A percentile compares a stretch with the other conserved stretches of the same genome.
phyloP scores from a whole-genome alignment of 768 basidiomycete species.

The Panellus pusillus region DNA sequence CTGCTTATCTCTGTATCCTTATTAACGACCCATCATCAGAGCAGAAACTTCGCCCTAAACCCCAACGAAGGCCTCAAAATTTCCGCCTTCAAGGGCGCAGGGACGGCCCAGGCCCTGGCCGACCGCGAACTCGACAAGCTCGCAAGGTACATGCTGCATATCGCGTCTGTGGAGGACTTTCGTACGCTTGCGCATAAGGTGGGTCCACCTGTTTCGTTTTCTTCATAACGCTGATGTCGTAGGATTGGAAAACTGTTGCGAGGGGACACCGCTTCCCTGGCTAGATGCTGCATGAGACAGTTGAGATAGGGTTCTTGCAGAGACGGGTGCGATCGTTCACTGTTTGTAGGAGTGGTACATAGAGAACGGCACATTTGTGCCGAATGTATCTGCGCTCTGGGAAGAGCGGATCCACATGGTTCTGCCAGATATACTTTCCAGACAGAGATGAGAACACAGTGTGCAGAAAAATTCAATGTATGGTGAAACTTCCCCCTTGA shows the following conservation, averaged over 20 bases:
- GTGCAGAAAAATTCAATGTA: too few species aligned
- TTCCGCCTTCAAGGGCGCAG: constrained; percentile 75
- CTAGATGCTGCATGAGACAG: neutral
- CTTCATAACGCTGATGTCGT: neutral
- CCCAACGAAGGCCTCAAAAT: constrained; percentile 84
- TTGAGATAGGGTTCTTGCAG: too few species aligned
- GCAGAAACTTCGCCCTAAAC: constrained; percentile 87
- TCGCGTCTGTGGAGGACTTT: constrained; percentile 63
- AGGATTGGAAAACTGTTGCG: constrained; percentile 55
- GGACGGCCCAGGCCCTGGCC: constrained; percentile 58
- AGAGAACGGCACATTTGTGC: too few species aligned
- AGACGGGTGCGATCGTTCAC: too few species aligned
- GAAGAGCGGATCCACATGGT: too few species aligned
- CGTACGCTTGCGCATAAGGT: constrained; percentile 68
- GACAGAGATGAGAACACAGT: too few species aligned
- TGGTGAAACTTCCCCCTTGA: too few species aligned
- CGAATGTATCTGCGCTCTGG: too few species aligned
- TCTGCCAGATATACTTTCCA: too few species aligned
- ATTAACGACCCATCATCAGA: constrained; percentile 32
- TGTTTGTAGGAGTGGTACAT: too few species aligned
- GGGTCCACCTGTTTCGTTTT: neutral
- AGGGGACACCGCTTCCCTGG: constrained; percentile 37
- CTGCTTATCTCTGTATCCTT: neutral
- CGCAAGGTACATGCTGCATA: constrained; percentile 63
- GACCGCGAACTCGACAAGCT: constrained; percentile 73